Conservation (phyloP, 441 rosid genomes). For the Manihot esculenta region DNA sequence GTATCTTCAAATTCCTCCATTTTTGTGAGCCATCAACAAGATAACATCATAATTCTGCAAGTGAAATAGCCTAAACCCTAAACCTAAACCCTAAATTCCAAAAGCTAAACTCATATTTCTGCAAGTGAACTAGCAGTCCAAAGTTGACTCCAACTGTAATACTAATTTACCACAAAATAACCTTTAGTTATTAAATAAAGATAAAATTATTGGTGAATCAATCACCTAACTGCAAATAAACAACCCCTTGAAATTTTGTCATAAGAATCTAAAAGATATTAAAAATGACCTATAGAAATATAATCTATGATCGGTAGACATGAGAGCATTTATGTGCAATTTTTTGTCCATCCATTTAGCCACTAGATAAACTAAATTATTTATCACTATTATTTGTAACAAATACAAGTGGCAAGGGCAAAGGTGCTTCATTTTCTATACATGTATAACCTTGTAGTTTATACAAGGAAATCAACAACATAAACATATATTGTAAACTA, state of each 20-base stretch:
- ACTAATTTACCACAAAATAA: not conserved
- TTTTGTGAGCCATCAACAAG: not conserved
- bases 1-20: no score
- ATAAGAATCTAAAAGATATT: no score
- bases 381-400: not conserved
- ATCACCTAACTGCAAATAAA: not conserved
- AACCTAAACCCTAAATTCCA: no score
- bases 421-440: not conserved
- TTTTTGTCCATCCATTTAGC: no score
- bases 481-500: slow-evolving; percentile 19
- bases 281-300: no score
- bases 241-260: no score
- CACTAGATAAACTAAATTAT: not conserved
- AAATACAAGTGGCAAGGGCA: not conserved
- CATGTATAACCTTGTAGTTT: not conserved
- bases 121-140: slow-evolving; percentile 1
- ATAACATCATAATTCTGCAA: slow-evolving; percentile 1
- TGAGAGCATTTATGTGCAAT: no score
- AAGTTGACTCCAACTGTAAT: not conserved
- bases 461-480: not conserved
- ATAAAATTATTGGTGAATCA: not conserved
- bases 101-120: not conserved
- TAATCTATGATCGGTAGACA: no score
- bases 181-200: not conserved
- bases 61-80: no score